Evolutionary conservation across 2,329 filamentous ascomycete species (phyloP), one percentile per base, ranked within the genome.

Genomic region (Botryotinia narcissicola): DNA sequence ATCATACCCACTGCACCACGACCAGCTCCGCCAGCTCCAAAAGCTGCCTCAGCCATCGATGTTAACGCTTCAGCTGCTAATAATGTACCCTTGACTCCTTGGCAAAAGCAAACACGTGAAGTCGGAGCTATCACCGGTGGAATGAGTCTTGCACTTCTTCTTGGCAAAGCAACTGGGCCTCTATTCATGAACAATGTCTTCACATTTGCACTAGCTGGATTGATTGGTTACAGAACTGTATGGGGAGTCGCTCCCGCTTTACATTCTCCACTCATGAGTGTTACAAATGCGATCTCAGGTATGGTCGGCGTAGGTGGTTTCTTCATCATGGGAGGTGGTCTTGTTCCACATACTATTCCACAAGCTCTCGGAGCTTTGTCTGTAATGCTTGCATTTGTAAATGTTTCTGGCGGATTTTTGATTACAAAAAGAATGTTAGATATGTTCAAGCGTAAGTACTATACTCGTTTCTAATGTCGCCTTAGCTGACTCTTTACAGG

Each of bases 341-440:
- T 90, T 79, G 76, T 93, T 0, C 93, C 93, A 0, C 89, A 91
- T 78, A 97, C 93, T 0, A 85, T 97, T 9, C 94, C 94, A 0
- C 93, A 97, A 80, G 82, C 84, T 3, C 89, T 97, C 51, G 94
- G 94, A 72, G 92, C 94, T 2, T 83, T 90, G 1, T 97, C 93
- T 1, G 94, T 97, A 1, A 84, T 96, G 8, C 84, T 97, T 32
- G 94, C 94, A 0, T 97, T 96, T 80, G 92, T 97, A 75, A 97
- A 97, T 77, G 90, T 97, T 4, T 91, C 92, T 0, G 94, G 94
- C 73, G 94, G 94, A 0, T 97, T 97, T 75, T 92, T 97, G 61
- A 93, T 97, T 74, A 97, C 94, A 4, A 97, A 97, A 83, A 88
- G 94, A 75, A 97, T 97, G 94, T 85, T 97, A 61, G 94, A 97